These are phyloP conservation scores for Aspergillus persii DNA, from an alignment of 2,329 filamentous ascomycete species.

Conservation along the genomic window DNA sequence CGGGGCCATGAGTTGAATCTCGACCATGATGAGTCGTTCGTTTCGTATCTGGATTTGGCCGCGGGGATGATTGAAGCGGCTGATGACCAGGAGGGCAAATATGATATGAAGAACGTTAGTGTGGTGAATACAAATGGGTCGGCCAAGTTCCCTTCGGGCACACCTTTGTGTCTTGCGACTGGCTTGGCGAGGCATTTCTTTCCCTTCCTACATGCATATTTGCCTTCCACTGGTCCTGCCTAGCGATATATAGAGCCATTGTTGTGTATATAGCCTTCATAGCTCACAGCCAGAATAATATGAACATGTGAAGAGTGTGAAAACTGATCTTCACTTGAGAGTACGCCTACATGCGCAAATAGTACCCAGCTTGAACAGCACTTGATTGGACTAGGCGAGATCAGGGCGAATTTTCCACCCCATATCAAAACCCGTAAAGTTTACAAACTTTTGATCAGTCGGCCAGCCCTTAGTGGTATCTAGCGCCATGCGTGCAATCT, in stretches of 20 bases:
- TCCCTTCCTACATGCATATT: conserved; percentile 5
- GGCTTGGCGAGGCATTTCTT: conserved; percentile 10
- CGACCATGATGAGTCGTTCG: conserved; percentile 3
- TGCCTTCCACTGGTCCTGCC: conserved; percentile 9
- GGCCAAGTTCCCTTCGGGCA: conserved; percentile 6
- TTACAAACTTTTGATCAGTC: no score
- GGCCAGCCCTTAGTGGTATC: not conserved
- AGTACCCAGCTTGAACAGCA: no score
- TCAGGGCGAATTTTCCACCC: no score
- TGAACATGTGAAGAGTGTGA: no score
- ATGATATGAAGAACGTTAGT: conserved; percentile 8
- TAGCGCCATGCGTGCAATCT: conserved; percentile 7
- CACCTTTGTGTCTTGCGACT: conserved; percentile 6
- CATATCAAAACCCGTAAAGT: no score
- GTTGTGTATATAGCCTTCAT: no score
- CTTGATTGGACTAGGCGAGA: no score
- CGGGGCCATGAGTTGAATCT: conserved; percentile 6
- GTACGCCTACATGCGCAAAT: no score
- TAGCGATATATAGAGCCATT: not conserved
- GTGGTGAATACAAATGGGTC: conserved; percentile 6
- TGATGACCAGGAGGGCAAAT: not conserved
- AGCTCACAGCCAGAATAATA: no score
- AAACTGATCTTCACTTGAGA: no score
- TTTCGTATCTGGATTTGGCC: conserved; percentile 10
- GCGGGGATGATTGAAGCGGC: conserved; percentile 11